Conservation (phyloP, 805 yeast species). For the Saccharomycopsis synnaedendra region DNA sequence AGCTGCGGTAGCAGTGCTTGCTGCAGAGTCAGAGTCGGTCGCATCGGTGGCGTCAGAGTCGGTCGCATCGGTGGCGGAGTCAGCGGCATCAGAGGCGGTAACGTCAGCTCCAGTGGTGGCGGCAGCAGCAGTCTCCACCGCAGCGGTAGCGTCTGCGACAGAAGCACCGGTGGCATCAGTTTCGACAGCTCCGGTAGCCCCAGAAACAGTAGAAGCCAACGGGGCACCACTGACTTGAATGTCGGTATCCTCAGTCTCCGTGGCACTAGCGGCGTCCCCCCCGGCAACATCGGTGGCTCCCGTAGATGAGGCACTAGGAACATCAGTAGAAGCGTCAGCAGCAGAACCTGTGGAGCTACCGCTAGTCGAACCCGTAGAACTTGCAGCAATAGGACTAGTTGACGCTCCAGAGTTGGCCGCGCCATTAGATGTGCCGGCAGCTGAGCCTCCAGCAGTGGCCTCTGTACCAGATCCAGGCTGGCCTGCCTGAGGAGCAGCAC, state of each 20-base stretch:
- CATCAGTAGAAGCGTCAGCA: not conserved
- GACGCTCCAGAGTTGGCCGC: too few species aligned
- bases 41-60: not conserved
- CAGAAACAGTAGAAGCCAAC: not conserved
- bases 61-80: not conserved
- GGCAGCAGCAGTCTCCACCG: not conserved
- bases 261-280: not conserved
- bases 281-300: not conserved
- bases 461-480: too few species aligned
- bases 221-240: not conserved
- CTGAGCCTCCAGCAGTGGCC: too few species aligned
- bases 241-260: not conserved
- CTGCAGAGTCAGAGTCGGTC: not conserved
- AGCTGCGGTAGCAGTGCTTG: too few species aligned
- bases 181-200: not conserved
- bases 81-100: not conserved
- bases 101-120: not conserved
- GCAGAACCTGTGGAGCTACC: not conserved
- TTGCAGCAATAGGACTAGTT: too few species aligned
- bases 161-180: not conserved
- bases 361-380: too few species aligned
- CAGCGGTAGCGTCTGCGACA: not conserved
- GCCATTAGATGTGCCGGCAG: too few species aligned
- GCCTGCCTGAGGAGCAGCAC: too few species aligned
- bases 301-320: not conserved